Evolutionary conservation across 768 basidiomycete genomes (phyloP), one percentile per base, ranked within the genome.

Genomic region (Russula emetica): DNA sequence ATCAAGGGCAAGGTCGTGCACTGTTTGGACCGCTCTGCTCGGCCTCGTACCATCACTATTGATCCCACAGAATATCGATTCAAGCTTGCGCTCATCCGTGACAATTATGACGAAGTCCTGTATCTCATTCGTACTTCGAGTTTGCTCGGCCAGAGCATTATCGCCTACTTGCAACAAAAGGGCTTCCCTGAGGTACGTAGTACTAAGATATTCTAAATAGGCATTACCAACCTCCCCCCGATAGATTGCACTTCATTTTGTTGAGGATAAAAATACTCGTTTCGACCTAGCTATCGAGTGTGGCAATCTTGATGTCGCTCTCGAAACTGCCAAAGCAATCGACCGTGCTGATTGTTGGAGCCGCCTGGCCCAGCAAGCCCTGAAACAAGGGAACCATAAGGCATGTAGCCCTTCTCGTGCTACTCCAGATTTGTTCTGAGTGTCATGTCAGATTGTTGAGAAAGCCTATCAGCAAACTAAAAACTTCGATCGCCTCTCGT

Each of bases 61-160:
- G 96, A 99, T 75, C 97, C 97, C 5, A 98, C 97, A 3, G 97
- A 99, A 74, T 99, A 98, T 75, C 86, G 95, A 36, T 99, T 99
- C 85, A 98, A 99, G 78, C 84, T 99, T 42, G 94, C 97, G 1
- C 79, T 99, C 51, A 83, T 97, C 54, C 87, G 88, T 65, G 92
- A 96, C 73, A 98, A 98, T 72, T 88, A 97, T 69, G 95, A 98
- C 70, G 97, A 99, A 71, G 96, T 98, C 79, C 74, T 99, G 54
- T 90, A 97, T 71, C 97, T 99, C 76, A 98, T 98, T 75, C 84
- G 88, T 64, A 98, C 91, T 3, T 93, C 90, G 40, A 98, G 93
- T 71, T 82, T 99, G 24, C 85, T 99, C 65, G 97, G 97, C 7
- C 97, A 98, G 76, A 94, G 94, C 72, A 98, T 99, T 71, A 98